phyloP scores from a whole-genome alignment of 2,329 filamentous ascomycete genomes.

The Xylariaceae sp. region DNA sequence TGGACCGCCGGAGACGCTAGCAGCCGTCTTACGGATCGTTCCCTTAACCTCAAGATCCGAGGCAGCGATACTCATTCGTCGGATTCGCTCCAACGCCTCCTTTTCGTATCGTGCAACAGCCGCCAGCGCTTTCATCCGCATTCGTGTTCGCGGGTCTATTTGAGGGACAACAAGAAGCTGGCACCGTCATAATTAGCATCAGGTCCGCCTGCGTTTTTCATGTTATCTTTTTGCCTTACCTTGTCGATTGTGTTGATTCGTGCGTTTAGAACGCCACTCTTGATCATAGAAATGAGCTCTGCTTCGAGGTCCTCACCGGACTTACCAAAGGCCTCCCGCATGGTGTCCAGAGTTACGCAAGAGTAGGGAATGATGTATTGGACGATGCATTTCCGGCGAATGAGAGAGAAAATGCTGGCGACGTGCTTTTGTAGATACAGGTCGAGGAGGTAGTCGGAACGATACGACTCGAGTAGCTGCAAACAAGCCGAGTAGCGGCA shows the following conservation, averaged over 20 bases:
- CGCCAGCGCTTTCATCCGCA: conserved; percentile 65
- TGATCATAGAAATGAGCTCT: conserved; percentile 77
- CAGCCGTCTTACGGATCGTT: conserved; percentile 15
- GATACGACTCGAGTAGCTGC: conserved; percentile 73
- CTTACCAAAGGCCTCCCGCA: conserved; percentile 70
- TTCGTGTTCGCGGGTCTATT: conserved; percentile 57
- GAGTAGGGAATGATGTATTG: conserved; percentile 92
- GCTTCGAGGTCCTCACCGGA: conserved; percentile 58
- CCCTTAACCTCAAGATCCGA: conserved; percentile 67
- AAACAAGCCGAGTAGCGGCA: conserved; percentile 85
- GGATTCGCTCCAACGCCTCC: conserved; percentile 68
- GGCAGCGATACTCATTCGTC: conserved; percentile 68
- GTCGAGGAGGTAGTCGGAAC: conserved; percentile 83
- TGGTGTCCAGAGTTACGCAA: conserved; percentile 71
- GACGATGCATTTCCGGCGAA: conserved; percentile 86
- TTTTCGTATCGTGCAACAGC: conserved; percentile 67
- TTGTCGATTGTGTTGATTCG: conserved; percentile 79
- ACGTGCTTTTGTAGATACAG: conserved; percentile 76
- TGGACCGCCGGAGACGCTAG: background rate
- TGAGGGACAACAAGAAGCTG: conserved; percentile 68
- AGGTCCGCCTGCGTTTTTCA: background rate
- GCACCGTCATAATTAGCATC: conserved; percentile 6
- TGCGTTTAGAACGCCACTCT: conserved; percentile 63
- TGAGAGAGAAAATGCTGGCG: conserved; percentile 60
- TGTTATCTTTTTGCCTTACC: conserved; percentile 36